A percentile compares a stretch with the other conserved stretches of the same genome.
Evolutionary conservation across 176 grass and related monocot genomes (phyloP).

Genomic region (Cenchrus fungigraminus): DNA sequence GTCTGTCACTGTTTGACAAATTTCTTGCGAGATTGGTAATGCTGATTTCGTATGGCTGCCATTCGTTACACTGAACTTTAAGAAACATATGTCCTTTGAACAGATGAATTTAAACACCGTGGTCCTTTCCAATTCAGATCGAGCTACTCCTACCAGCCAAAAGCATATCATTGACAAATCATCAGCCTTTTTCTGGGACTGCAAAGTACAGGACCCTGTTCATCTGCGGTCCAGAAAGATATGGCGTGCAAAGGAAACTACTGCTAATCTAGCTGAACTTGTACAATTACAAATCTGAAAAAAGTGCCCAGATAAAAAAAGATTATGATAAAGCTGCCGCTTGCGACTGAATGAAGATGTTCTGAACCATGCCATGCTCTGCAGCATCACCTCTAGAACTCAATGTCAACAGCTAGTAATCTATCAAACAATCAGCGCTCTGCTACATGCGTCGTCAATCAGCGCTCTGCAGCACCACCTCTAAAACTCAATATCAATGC

Average conservation of each 20-base stretch:
- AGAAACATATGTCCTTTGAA: neutral
- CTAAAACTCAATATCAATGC: no score
- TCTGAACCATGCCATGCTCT: no score
- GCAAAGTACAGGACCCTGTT: neutral
- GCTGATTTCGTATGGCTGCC: neutral
- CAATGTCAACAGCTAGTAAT: neutral
- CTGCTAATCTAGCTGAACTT: neutral
- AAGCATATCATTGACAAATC: slow-evolving; percentile 7
- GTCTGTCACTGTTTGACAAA: neutral
- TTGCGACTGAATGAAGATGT: neutral
- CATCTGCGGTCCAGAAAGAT: neutral
- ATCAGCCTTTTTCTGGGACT: neutral
- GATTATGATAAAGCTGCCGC: neutral
- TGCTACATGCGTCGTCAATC: no score
- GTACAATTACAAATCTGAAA: neutral
- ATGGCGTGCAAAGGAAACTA: neutral
- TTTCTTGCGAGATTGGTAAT: neutral
- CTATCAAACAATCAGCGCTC: neutral
- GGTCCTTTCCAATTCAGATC: slow-evolving; percentile 8
- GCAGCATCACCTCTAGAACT: no score
- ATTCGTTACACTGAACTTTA: neutral
- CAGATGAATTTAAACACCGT: neutral
- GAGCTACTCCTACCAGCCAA: neutral
- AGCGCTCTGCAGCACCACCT: no score
- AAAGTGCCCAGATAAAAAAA: neutral